Evolutionary conservation across 139 green algal species (phyloP).

Genomic region (Protoeuglena noctilucae): DNA sequence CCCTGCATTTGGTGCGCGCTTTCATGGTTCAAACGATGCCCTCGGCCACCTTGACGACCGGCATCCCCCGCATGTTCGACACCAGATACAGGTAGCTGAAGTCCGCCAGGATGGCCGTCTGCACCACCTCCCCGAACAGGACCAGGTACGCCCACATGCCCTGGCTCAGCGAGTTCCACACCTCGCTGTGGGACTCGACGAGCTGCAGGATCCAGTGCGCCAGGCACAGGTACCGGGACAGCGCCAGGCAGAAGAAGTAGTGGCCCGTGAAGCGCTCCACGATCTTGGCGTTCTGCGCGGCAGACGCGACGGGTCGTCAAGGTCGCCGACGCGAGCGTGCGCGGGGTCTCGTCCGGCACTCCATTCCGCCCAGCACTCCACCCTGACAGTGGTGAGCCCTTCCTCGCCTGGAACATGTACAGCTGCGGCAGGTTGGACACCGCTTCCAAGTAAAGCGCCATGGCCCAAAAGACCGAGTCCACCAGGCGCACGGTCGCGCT

Average conservation of each 20-base stretch:
- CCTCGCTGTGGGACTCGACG: neutral
- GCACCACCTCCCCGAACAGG: constrained; percentile 86
- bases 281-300: constrained; percentile 25
- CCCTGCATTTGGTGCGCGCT: no score
- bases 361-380: no score
- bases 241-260: constrained; percentile 93
- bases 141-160: constrained; percentile 84
- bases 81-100: constrained; percentile 99
- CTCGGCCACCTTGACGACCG: constrained; percentile 71
- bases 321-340: no score
- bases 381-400: constrained; percentile 35
- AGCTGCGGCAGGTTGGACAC: constrained; percentile 92
- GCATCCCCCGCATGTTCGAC: constrained; percentile 66
- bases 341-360: no score
- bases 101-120: constrained; percentile 95
- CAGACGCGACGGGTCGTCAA: neutral
- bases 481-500: constrained; percentile 21
- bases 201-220: constrained; percentile 93
- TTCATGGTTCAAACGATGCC: constrained; percentile 78
- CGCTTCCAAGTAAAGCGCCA: constrained; percentile 94
- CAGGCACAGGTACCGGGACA: constrained; percentile 90
- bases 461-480: constrained; percentile 70
- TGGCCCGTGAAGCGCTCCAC: constrained; percentile 94
- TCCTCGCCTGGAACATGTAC: constrained; percentile 92
- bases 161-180: neutral